These are phyloP conservation scores for Lentinula sp. DNA, from an alignment of 768 basidiomycete species.

Conservation along the genomic window DNA sequence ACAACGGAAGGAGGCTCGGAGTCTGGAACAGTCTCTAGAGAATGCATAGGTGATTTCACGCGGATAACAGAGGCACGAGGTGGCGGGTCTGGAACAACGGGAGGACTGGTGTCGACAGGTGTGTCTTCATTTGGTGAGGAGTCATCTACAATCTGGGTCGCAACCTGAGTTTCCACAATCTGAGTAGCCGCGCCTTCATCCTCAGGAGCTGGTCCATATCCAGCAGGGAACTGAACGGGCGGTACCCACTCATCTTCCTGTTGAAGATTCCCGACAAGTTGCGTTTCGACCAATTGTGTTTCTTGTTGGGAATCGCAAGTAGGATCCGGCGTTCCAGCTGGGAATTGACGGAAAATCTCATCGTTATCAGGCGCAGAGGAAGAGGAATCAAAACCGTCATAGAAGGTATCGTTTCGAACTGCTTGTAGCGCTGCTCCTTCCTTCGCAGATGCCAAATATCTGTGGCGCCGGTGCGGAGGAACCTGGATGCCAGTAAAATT, in stretches of 20 bases:
- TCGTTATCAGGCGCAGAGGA: background rate
- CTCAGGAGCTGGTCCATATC: background rate
- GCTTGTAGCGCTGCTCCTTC: background rate
- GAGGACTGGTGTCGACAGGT: background rate
- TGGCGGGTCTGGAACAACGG: background rate
- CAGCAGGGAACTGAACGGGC: conserved; percentile 1
- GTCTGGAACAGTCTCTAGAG: no score
- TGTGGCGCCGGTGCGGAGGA: background rate
- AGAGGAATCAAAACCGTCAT: background rate
- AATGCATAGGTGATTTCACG: no score
- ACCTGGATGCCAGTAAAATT: background rate
- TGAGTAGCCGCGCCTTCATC: conserved; percentile 1
- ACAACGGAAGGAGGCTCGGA: no score
- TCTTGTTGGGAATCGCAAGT: background rate
- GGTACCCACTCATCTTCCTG: background rate
- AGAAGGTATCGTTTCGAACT: background rate
- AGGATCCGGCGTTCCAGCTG: background rate
- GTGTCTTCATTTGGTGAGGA: background rate
- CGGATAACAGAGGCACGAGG: no score
- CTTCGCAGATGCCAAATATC: background rate
- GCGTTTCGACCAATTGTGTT: background rate
- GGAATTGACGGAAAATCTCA: background rate
- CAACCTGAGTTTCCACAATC: background rate
- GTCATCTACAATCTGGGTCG: background rate
- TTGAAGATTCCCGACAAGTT: background rate